A percentile compares a stretch with the other conserved stretches of the same genome.
Evolutionary conservation across 202 grass and related monocot species (phyloP).

Genomic region (Tripidium arundinaceum): DNA sequence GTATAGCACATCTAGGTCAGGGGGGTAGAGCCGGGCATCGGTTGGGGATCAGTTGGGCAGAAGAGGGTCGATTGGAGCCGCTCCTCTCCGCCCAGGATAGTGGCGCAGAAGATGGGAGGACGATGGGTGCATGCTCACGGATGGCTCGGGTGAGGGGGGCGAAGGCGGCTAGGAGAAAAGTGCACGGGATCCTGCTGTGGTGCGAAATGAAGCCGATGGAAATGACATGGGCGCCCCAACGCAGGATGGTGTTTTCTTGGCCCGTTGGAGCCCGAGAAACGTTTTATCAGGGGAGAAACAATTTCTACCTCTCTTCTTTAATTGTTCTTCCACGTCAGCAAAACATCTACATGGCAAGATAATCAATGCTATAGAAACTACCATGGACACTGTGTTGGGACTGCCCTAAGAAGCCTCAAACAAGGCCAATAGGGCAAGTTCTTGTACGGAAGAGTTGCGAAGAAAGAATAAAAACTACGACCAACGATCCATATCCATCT

Average conservation of each 20-base stretch:
- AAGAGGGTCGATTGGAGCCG: background rate
- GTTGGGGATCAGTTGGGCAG: background rate
- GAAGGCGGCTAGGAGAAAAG: background rate
- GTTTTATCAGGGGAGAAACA: background rate
- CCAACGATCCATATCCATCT: background rate
- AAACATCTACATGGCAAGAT: background rate
- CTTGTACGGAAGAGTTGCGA: background rate
- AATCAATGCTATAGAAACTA: background rate
- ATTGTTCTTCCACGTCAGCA: background rate
- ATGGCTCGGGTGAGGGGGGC: background rate
- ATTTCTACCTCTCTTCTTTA: background rate
- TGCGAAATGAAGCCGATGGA: background rate
- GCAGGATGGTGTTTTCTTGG: background rate
- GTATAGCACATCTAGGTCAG: background rate
- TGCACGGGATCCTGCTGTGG: background rate
- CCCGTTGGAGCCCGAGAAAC: background rate
- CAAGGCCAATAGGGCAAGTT: background rate
- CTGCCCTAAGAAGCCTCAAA: background rate
- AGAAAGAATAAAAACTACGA: background rate
- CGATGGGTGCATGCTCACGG: background rate
- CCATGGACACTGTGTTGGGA: background rate
- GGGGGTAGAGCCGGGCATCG: background rate
- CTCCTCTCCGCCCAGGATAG: background rate
- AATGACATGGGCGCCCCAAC: background rate
- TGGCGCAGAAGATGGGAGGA: background rate